Conservation (phyloP, 805 yeast species). For the Teunomyces panamensis region DNA sequence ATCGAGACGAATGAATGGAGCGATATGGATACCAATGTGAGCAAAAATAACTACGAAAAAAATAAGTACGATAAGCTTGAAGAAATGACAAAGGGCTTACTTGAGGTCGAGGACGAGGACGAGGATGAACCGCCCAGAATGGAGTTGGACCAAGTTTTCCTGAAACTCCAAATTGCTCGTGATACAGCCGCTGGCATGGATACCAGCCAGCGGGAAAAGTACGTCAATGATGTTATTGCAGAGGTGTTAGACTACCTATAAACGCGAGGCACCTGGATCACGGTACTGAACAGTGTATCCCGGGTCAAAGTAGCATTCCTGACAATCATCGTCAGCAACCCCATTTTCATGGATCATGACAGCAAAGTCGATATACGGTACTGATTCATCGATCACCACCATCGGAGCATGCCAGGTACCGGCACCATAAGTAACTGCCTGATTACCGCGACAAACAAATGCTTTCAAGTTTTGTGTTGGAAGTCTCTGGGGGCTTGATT, state of each 20-base stretch:
- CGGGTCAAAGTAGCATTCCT: slow-evolving; percentile 70
- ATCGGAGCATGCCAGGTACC: slow-evolving; percentile 97
- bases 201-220: slow-evolving; percentile 25
- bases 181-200: slow-evolving; percentile 21
- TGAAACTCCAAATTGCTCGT: slow-evolving; percentile 35
- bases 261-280: slow-evolving; percentile 6
- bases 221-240: slow-evolving; percentile 34
- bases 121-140: slow-evolving; percentile 7
- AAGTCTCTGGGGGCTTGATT: slow-evolving; percentile 31
- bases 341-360: slow-evolving; percentile 88
- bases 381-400: slow-evolving; percentile 69
- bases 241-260: slow-evolving; percentile 39
- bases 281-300: slow-evolving; percentile 41
- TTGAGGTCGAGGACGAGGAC: slow-evolving; percentile 12
- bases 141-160: slow-evolving; percentile 30
- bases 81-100: slow-evolving; percentile 26
- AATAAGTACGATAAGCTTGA: slow-evolving; percentile 19
- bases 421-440: slow-evolving; percentile 83
- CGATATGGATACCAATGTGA: slow-evolving; percentile 12
- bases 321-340: slow-evolving; percentile 73
- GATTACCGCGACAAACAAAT: slow-evolving; percentile 75
- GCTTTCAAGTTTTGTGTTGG: slow-evolving; percentile 71
- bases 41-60: slow-evolving; percentile 16
- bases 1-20: slow-evolving; percentile 51
- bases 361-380: slow-evolving; percentile 65